A percentile compares a stretch with the other conserved stretches of the same genome.
Evolutionary conservation across 2,329 filamentous ascomycete genomes (phyloP).

Genomic region (Scedosporium boydii): DNA sequence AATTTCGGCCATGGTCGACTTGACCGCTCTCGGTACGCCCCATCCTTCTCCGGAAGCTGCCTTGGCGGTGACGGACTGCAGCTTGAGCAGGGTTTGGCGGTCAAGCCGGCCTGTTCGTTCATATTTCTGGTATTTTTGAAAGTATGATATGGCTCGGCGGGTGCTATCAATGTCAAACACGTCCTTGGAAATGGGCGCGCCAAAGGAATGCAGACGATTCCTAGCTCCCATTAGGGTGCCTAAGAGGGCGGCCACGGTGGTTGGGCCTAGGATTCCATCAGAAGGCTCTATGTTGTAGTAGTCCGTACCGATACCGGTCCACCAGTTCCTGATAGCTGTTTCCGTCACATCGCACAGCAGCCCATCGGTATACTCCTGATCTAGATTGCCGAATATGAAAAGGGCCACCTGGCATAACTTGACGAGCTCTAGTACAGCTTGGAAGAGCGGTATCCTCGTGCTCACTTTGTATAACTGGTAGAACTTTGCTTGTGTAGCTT

Average conservation of each 20-base stretch:
- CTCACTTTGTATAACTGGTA: conserved; percentile 81
- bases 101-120: conserved; percentile 71
- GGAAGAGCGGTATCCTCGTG: conserved; percentile 68
- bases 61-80: conserved; percentile 81
- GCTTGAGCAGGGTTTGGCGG: conserved; percentile 67
- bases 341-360: conserved; percentile 91
- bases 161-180: conserved; percentile 77
- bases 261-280: conserved; percentile 86
- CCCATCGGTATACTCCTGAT: conserved; percentile 84
- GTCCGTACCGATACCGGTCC: conserved; percentile 85
- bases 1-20: conserved; percentile 88
- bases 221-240: conserved; percentile 84
- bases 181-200: conserved; percentile 80
- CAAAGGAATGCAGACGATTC: conserved; percentile 77
- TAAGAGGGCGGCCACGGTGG: conserved; percentile 78
- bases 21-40: conserved; percentile 88
- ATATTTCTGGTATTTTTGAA: conserved; percentile 83
- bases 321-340: conserved; percentile 85
- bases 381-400: conserved; percentile 77
- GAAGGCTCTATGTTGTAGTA: conserved; percentile 88
- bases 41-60: conserved; percentile 82
- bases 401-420: conserved; percentile 86
- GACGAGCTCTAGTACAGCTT: conserved; percentile 77
- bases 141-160: conserved; percentile 75
- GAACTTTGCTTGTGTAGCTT: conserved; percentile 83